Percentiles rank a stretch among this genome's conserved stretches.
phyloP scores from a whole-genome alignment of 306 rosid genomes.

The Vigna mungo region DNA sequence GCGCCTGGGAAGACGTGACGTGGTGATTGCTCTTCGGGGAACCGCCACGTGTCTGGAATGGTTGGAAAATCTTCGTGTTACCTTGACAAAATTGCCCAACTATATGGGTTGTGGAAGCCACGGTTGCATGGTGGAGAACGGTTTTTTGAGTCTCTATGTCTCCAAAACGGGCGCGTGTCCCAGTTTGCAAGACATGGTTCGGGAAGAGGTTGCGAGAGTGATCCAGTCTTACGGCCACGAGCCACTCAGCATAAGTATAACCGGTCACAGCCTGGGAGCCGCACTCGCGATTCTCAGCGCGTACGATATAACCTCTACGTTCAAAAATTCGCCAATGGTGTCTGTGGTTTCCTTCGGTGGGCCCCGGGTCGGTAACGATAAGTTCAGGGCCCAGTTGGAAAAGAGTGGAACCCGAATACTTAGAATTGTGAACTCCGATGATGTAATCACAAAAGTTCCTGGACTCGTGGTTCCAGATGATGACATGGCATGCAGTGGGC shows the following conservation, averaged over 20 bases:
- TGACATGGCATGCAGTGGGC: not conserved
- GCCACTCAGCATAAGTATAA: constrained; percentile 77
- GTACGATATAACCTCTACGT: constrained; percentile 58
- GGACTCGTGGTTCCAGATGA: constrained; percentile 55
- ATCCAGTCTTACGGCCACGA: constrained; percentile 60
- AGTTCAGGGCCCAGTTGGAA: constrained; percentile 59
- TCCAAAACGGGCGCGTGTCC: constrained; percentile 49
- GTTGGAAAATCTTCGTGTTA: constrained; percentile 82
- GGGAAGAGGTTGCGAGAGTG: constrained; percentile 56
- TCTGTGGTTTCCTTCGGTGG: constrained; percentile 85
- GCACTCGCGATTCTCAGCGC: constrained; percentile 83
- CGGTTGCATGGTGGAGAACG: constrained; percentile 73
- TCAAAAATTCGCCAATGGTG: constrained; percentile 55
- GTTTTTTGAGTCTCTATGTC: constrained; percentile 75
- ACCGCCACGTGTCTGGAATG: constrained; percentile 81
- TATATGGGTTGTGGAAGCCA: not conserved
- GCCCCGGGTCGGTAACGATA: constrained; percentile 81
- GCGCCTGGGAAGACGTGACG: constrained; percentile 76
- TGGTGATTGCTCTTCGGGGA: constrained; percentile 72
- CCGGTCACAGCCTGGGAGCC: constrained; percentile 92
- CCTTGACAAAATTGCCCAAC: constrained; percentile 48
- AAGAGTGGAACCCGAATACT: constrained; percentile 65
- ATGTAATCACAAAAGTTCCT: constrained; percentile 72
- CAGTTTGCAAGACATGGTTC: constrained; percentile 69
- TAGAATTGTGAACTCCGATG: constrained; percentile 81